Evolutionary conservation across 257 asterid genomes (phyloP), one percentile per base, ranked within the genome.

Genomic region (Lycium ferocissimum): DNA sequence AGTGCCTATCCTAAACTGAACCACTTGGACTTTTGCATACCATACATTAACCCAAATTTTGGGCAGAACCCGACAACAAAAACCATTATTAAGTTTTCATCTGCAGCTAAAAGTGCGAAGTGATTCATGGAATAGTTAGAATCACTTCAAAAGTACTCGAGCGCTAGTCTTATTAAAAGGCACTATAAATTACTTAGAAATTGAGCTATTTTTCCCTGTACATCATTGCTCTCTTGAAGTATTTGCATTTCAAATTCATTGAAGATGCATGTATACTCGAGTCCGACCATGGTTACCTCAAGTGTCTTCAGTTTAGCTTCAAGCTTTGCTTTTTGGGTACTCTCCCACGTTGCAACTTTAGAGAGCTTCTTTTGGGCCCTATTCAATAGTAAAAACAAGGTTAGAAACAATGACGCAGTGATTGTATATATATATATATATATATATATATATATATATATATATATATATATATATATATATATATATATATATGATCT

Each of bases 291-390:
- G 67, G 51, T 84, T 86, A 94, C 98, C 98, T 93, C 97, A 11
- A 89, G 83, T 85, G 87, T 93, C 91, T 86, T 91, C 54, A 92
- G 90, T 58, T 92, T 56, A 86, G 93, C 91, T 86, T 95, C 98
- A 53, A 93, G 84, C 82, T 92, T 81, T 35, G 97, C 95, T 87
- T 83, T 92, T 90, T 92, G 89, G 87, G 87, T 90, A 89, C 92
- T 95, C 70, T 95, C 98, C 98, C 97, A 95, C n/a, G 95, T 79
- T 2, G 80, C 14, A 67, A 95, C 93, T 9, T 90, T 95, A 3
- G 95, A 84, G n/a, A 93, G 82, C 90, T 92, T 90, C 92, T 93
- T 95, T 49, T 92, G 92, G 4, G 95, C 95, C 90, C 97, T 95
- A 84, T 20, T 38, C 80, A 80, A 35, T 71, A 45, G 84, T 63